Evolutionary conservation across 805 yeast genomes (phyloP).

Genomic region (Ogataea chonburiensis): DNA sequence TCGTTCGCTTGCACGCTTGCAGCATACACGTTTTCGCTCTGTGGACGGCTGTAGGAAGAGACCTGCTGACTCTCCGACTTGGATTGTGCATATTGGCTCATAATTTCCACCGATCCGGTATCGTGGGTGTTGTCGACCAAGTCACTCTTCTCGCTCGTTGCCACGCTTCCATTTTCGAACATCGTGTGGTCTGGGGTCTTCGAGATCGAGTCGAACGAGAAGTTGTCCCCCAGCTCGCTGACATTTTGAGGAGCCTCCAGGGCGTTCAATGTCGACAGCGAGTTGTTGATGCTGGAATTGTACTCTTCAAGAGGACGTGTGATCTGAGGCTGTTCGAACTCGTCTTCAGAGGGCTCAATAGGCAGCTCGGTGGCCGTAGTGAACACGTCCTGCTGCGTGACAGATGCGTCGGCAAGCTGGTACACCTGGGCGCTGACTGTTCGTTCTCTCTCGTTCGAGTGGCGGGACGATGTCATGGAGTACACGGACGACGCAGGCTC

Average conservation of each 20-base stretch:
- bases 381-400: conserved; percentile 34
- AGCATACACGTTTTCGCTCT: too few species aligned
- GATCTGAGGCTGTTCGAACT: not conserved
- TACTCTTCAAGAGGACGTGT: not conserved
- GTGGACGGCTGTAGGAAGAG: not conserved
- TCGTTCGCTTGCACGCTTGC: too few species aligned
- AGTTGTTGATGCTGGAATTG: conserved; percentile 5
- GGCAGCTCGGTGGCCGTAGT: conserved; percentile 41
- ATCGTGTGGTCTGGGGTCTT: conserved; percentile 22
- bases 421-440: conserved; percentile 20
- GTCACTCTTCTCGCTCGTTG: too few species aligned
- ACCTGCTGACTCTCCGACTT: not conserved
- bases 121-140: too few species aligned
- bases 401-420: conserved; percentile 26
- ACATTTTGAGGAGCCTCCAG: conserved; percentile 13
- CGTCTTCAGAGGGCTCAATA: not conserved
- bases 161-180: not conserved
- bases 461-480: conserved; percentile 20
- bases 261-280: conserved; percentile 6
- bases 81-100: not conserved
- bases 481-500: conserved; percentile 18
- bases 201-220: conserved; percentile 22
- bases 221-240: conserved; percentile 8
- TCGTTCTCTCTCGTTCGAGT: conserved; percentile 5
- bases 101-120: too few species aligned